Conservation (phyloP, 2,329 filamentous ascomycete genomes). For the Ophiostoma piceae region DNA sequence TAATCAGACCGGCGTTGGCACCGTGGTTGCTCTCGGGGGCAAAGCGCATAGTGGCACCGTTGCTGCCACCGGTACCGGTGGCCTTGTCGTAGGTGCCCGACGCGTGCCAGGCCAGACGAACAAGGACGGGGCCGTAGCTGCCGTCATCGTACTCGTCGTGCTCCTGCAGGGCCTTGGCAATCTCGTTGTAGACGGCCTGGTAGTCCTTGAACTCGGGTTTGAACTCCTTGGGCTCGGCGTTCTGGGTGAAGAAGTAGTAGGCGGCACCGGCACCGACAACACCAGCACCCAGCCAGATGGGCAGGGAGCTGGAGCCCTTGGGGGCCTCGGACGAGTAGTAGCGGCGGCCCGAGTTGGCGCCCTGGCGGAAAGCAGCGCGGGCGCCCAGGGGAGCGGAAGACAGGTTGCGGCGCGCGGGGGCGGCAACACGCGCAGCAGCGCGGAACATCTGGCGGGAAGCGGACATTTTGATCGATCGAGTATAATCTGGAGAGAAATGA, state of each 20-base stretch:
- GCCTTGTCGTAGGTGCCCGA: constrained; percentile 87
- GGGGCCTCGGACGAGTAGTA: constrained; percentile 70
- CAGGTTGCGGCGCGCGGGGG: constrained; percentile 30
- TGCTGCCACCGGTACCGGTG: constrained; percentile 85
- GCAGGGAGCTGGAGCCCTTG: constrained; percentile 39
- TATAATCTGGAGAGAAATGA: neutral
- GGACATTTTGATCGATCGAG: constrained; percentile 36
- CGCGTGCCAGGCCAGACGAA: constrained; percentile 90
- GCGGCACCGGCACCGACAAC: constrained; percentile 58
- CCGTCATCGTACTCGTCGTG: constrained; percentile 95
- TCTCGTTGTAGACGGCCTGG: constrained; percentile 88
- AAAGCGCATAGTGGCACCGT: constrained; percentile 96
- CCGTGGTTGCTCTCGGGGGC: constrained; percentile 82
- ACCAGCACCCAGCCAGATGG: constrained; percentile 56
- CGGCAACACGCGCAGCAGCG: constrained; percentile 51
- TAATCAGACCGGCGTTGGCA: constrained; percentile 84
- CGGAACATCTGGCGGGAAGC: constrained; percentile 51
- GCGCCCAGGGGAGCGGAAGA: constrained; percentile 55
- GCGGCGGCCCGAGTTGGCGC: constrained; percentile 55
- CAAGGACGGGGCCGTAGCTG: constrained; percentile 85
- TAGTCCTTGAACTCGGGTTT: constrained; percentile 79
- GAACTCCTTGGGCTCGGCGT: constrained; percentile 55
- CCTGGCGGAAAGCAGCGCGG: constrained; percentile 66
- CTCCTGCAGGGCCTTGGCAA: constrained; percentile 75
- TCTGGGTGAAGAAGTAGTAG: constrained; percentile 59